phyloP scores from a whole-genome alignment of 2,329 filamentous ascomycete genomes.

The Didymella pinodella region DNA sequence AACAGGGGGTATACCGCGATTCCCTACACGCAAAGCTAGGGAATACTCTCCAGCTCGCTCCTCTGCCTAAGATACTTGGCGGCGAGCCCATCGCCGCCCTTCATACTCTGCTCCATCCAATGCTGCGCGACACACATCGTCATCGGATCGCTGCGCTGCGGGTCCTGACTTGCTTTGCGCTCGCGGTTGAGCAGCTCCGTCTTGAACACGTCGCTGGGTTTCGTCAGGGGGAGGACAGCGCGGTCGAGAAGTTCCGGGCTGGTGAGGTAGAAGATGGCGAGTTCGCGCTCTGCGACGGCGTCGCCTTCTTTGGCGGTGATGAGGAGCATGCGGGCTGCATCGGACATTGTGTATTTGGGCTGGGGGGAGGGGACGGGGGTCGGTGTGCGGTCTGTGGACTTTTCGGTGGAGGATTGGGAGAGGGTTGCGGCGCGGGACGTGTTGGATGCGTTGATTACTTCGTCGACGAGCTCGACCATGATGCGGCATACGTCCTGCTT shows the following conservation, averaged over 20 bases:
- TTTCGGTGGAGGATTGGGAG: conserved; percentile 39
- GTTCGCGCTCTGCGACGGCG: conserved; percentile 86
- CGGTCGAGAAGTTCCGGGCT: conserved; percentile 84
- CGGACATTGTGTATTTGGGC: conserved; percentile 73
- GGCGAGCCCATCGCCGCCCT: conserved; percentile 85
- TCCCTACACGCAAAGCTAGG: conserved; percentile 38
- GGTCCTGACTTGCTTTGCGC: conserved; percentile 63
- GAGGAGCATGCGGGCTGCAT: conserved; percentile 88
- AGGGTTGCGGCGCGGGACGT: conserved; percentile 63
- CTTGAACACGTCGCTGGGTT: conserved; percentile 89
- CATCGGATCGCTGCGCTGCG: conserved; percentile 76
- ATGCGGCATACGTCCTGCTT: conserved; percentile 88
- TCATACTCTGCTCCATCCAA: conserved; percentile 92
- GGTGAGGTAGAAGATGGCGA: conserved; percentile 91
- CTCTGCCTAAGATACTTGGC: conserved; percentile 80
- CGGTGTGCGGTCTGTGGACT: conserved; percentile 16
- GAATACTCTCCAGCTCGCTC: conserved; percentile 67
- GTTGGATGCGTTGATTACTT: conserved; percentile 70
- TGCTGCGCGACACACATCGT: conserved; percentile 95
- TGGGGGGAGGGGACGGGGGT: conserved; percentile 49
- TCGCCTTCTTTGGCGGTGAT: conserved; percentile 94
- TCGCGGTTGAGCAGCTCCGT: conserved; percentile 77
- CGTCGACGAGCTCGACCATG: conserved; percentile 78
- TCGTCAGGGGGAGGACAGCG: conserved; percentile 82
- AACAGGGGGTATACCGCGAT: neutral